Base-by-base conservation (phyloP, 1,284 basidiomycete species). In the Cutaneotrichosporon dermatis region DNA sequence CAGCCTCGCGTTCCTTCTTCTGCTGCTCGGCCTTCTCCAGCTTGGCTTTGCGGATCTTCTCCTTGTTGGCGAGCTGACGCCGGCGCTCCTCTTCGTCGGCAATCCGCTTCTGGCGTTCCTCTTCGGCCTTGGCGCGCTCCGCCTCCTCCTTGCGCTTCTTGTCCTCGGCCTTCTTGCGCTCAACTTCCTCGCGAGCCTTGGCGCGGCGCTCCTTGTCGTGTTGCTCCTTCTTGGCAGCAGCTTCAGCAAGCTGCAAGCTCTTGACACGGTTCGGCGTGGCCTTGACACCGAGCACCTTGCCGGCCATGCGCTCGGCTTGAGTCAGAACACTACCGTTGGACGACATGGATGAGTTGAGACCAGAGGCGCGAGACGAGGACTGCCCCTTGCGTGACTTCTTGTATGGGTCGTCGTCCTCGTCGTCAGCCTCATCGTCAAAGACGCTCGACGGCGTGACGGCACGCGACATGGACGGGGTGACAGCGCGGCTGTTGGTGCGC, bases 141-240 rank as follows among this genome's bases (percentile, higher is more conserved):
- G 90, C 89, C 57, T 90, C 89, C 1, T 82, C 86, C 74, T 91
- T 92, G 72, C 85, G 83, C 70, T 88, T 85, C 55, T 84, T 77
- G 2, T 84, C 85, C 13, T 83, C 83, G 62, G 87, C 86, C 33
- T 89, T 84, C 49, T 89, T 82, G 54, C 83, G 82, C 66, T 93
- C 90, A 83, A 88, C 87, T 65, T 92, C 88, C 68, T 86, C 89
- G 62, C 88, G 78, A 33, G 87, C 80, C 3, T 82, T 79, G 1
- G 83, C 84, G 75, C 90, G 92, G 78, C 88, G 89, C 63, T 90
- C 89, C 41, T 83, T 82, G 68, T 90, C 88, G 62, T 88, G 88
- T 80, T 92, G 88, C 82, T 93, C 89, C 90, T 39, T 92, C 91
- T 86, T 88, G 92, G 80, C 44, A 89, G 89, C 89, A 5, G 86